A percentile compares a stretch with the other conserved stretches of the same genome.
phyloP scores from a whole-genome alignment of 352 stramenopile genomes.

The Pythium volutum region DNA sequence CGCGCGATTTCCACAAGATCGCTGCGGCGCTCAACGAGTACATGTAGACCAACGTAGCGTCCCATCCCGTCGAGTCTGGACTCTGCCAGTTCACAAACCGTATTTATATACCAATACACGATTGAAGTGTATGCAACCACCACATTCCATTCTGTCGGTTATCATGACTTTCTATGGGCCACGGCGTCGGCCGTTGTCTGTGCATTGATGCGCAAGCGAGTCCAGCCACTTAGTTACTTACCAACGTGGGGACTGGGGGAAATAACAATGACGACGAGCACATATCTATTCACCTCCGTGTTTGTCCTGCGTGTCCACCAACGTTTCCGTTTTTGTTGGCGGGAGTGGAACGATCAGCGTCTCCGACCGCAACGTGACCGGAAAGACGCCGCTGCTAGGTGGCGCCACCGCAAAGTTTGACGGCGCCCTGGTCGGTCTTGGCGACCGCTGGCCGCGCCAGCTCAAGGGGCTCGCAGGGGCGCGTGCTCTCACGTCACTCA shows the following conservation, averaged over 20 bases:
- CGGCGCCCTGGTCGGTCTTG: not conserved
- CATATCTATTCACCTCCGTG: no score
- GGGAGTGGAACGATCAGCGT: no score
- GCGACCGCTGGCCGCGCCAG: slow-evolving; percentile 34
- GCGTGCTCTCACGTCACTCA: slow-evolving; percentile 78
- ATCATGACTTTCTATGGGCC: no score
- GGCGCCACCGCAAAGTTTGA: slow-evolving; percentile 8
- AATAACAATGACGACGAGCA: no score
- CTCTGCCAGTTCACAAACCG: not conserved
- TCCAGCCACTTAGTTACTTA: no score
- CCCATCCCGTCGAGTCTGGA: not conserved
- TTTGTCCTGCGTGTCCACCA: no score
- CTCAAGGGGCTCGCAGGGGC: slow-evolving; percentile 45
- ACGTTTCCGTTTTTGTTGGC: no score
- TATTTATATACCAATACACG: slow-evolving; percentile 22
- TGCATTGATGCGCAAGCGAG: no score
- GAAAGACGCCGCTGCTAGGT: slow-evolving; percentile 32
- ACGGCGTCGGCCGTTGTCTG: no score
- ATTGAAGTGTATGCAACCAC: slow-evolving; percentile 27
- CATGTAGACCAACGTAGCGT: slow-evolving; percentile 31
- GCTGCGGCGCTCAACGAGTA: slow-evolving; percentile 44
- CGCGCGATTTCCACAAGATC: slow-evolving; percentile 43
- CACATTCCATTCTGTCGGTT: no score
- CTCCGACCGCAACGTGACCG: slow-evolving; percentile 4
- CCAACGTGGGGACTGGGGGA: no score